A percentile compares a stretch with the other conserved stretches of the same genome.
These are phyloP conservation scores for Russula sp. DNA, from an alignment of 768 basidiomycete species.

Conservation along the genomic window DNA sequence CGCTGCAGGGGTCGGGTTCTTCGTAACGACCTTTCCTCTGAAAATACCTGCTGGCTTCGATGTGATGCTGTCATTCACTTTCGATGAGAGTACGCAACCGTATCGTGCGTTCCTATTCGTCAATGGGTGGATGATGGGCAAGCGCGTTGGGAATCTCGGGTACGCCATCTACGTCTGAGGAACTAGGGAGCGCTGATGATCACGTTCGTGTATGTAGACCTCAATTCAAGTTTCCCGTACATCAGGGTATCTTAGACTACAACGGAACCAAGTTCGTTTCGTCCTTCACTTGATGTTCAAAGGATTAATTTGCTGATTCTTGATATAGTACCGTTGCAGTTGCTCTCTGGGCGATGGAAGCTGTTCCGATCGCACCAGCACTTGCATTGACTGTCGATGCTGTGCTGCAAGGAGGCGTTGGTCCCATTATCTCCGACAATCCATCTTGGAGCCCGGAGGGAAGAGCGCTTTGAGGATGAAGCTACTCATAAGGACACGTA, in stretches of 20 bases:
- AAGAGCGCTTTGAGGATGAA: conserved; percentile 3
- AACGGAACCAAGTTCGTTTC: conserved; percentile 57
- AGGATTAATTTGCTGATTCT: not conserved
- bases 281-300: not conserved
- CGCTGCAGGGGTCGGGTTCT: conserved; percentile 73
- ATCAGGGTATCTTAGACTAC: conserved; percentile 73
- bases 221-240: conserved; percentile 77
- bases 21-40: conserved; percentile 66
- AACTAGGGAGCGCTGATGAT: not conserved
- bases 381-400: conserved; percentile 28
- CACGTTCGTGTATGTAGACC: conserved; percentile 40
- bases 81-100: conserved; percentile 55
- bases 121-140: conserved; percentile 90
- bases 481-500: not conserved
- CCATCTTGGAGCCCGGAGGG: conserved; percentile 21
- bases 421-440: conserved; percentile 25
- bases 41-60: conserved; percentile 56
- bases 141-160: conserved; percentile 37
- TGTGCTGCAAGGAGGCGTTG: conserved; percentile 29
- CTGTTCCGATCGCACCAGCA: conserved; percentile 24
- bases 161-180: conserved; percentile 8
- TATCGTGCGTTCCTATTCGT: conserved; percentile 73
- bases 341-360: conserved; percentile 33
- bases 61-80: conserved; percentile 64
- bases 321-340: conserved; percentile 25